These are phyloP conservation scores for Ceratorhiza oryzae-sativae DNA, from an alignment of 1,284 basidiomycete genomes.

Conservation along the genomic window DNA sequence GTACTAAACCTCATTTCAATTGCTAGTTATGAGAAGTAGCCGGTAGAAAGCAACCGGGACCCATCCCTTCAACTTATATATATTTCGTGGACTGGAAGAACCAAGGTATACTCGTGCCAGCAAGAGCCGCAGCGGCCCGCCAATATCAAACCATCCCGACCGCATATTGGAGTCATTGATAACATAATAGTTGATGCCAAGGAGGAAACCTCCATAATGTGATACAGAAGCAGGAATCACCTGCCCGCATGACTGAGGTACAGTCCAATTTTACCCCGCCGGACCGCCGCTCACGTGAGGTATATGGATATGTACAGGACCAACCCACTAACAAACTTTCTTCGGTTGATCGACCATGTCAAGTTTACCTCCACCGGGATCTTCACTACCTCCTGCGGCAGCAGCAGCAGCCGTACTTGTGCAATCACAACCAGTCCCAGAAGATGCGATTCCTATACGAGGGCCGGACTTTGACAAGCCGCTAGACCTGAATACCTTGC, in stretches of 20 bases:
- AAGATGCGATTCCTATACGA: slow-evolving; percentile 73
- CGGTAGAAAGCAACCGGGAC: neutral
- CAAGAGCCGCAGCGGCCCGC: slow-evolving; percentile 8
- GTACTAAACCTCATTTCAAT: slow-evolving; percentile 6
- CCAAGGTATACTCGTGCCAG: neutral
- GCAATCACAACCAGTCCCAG: slow-evolving; percentile 80
- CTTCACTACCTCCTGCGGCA: slow-evolving; percentile 52
- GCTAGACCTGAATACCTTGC: slow-evolving; percentile 72
- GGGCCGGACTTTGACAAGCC: slow-evolving; percentile 87
- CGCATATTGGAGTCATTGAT: slow-evolving; percentile 5
- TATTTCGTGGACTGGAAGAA: neutral
- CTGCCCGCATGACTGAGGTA: slow-evolving; percentile 10
- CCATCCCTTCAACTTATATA: neutral
- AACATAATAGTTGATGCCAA: neutral
- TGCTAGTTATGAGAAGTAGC: neutral
- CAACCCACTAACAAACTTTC: slow-evolving; percentile 13
- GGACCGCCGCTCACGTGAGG: slow-evolving; percentile 9
- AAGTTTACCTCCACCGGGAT: slow-evolving; percentile 2
- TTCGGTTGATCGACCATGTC: slow-evolving; percentile 25
- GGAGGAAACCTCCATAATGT: slow-evolving; percentile 2
- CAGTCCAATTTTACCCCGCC: neutral
- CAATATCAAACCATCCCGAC: neutral
- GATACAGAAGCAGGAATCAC: slow-evolving; percentile 13
- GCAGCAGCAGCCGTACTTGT: slow-evolving; percentile 78
- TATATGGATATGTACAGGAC: slow-evolving; percentile 6